Conservation (phyloP, 225 moss, liverwort and hornwort genomes). For the Lunularia cruciata region DNA sequence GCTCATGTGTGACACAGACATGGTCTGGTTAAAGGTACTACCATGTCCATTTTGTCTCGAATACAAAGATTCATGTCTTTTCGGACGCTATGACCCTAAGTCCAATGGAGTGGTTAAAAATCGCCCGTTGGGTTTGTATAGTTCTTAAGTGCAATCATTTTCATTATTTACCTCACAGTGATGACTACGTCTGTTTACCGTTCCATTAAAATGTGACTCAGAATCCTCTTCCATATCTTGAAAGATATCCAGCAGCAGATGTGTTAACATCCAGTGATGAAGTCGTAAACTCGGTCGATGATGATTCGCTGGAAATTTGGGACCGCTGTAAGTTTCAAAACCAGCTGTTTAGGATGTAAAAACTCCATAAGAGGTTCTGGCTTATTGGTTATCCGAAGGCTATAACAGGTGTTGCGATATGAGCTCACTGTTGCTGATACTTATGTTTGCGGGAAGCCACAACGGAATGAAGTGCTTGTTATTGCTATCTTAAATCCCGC, state of each 20-base stretch:
- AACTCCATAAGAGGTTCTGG: no score
- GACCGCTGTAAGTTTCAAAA: constrained; percentile 43
- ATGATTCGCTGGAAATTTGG: constrained; percentile 77
- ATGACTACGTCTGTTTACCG: no score
- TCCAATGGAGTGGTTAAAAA: no score
- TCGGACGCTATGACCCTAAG: no score
- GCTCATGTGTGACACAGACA: constrained; percentile 94
- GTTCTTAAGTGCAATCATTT: no score
- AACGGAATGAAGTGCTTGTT: background rate
- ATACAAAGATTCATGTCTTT: no score
- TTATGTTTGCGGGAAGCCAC: background rate
- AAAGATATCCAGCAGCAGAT: constrained; percentile 79
- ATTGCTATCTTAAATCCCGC: background rate
- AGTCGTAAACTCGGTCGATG: constrained; percentile 69
- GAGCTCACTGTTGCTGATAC: no score
- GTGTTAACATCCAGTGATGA: constrained; percentile 92
- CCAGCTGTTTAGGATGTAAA: background rate
- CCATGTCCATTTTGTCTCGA: no score
- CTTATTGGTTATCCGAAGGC: background rate
- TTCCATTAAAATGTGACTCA: constrained; percentile 40
- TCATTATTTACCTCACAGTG: no score
- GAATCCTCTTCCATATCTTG: constrained; percentile 89
- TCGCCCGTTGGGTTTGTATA: no score
- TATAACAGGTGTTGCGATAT: background rate
- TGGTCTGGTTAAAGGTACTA: constrained; percentile 79